Percentiles rank a stretch among this genome's conserved stretches.
phyloP scores from a whole-genome alignment of 2,329 filamentous ascomycete genomes.

The Calycina marina region DNA sequence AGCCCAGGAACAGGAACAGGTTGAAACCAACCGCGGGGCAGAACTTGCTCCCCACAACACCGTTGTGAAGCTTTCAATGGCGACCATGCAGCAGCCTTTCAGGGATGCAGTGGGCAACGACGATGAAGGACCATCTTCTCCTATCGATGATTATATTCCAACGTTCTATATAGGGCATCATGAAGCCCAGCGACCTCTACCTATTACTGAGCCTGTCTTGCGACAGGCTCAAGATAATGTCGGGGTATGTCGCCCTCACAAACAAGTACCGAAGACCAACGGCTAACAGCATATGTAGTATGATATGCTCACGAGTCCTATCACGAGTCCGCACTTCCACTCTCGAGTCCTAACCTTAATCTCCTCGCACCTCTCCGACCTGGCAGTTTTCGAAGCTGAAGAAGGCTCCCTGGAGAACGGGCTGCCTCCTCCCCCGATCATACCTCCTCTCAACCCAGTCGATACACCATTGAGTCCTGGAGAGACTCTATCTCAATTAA shows the following conservation, averaged over 20 bases:
- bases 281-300: conserved; percentile 39
- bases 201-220: conserved; percentile 49
- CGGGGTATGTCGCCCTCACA: conserved; percentile 38
- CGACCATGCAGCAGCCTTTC: conserved; percentile 6
- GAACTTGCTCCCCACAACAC: conserved; percentile 2
- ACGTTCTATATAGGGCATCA: conserved; percentile 62
- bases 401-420: conserved; percentile 26
- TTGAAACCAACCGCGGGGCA: too few relatives aligned
- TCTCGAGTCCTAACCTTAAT: conserved; percentile 50
- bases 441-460: conserved; percentile 58
- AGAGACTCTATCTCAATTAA: conserved; percentile 54
- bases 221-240: conserved; percentile 52
- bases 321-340: conserved; percentile 63
- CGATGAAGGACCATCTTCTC: conserved; percentile 11
- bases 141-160: conserved; percentile 23
- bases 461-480: conserved; percentile 64
- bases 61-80: too few relatives aligned
- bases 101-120: too few relatives aligned
- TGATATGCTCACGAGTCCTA: conserved; percentile 62
- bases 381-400: conserved; percentile 29
- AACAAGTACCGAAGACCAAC: conserved; percentile 5
- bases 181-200: conserved; percentile 45
- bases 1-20: too few relatives aligned
- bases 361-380: conserved; percentile 31
- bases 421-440: conserved; percentile 38